Evolutionary conservation across 2,329 filamentous ascomycete species (phyloP), one percentile per base, ranked within the genome.

Genomic region (Aureobasidium sp.): DNA sequence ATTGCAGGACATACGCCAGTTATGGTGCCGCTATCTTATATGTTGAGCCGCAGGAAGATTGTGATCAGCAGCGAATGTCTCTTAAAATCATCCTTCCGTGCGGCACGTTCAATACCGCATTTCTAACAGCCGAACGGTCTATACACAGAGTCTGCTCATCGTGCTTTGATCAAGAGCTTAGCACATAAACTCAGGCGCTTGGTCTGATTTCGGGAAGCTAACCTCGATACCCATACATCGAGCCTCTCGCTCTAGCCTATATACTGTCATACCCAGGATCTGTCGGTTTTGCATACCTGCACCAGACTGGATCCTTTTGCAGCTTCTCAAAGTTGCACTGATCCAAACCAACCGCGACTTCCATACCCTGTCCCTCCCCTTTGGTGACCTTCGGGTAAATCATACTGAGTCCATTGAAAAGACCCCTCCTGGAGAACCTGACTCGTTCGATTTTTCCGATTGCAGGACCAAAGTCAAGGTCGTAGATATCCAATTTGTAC

Each of bases 401-500:
- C 41, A 45, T 45, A 30, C 16, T 45, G 17, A 45, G 41, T 22
- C 41, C 25, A 22, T 45, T 32, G 17, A 45, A 45, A 2, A 45
- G 19, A 12, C 41, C 41, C 12, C 41, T 11, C 10, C 12, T 45
- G 8, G 41, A 6, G 4, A 45, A 45, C 8, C 41, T 19, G 17
- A 45, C 41, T 8, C 41, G 3, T 11, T 45, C 41, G 17, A 45
- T 32, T 4, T 22, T 6, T 3, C 41, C 27, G 6, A 45, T 19
- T 11, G 16, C 17, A n/a, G 25, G 41, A 3, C 41, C 27, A 19
- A 19, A 45, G 16, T 45, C 19, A 6, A 45, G 41, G 25, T 45
- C 41, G 10, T 14, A n/a, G 27, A 45, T 45, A 32, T 45, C 41
- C 16, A 45, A 10, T 22, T 45, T 45, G 41, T 45, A 32, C 41